Evolutionary conservation across 495 filamentous ascomycete species (phyloP).

Genomic region (Penicillium crystallinum): DNA sequence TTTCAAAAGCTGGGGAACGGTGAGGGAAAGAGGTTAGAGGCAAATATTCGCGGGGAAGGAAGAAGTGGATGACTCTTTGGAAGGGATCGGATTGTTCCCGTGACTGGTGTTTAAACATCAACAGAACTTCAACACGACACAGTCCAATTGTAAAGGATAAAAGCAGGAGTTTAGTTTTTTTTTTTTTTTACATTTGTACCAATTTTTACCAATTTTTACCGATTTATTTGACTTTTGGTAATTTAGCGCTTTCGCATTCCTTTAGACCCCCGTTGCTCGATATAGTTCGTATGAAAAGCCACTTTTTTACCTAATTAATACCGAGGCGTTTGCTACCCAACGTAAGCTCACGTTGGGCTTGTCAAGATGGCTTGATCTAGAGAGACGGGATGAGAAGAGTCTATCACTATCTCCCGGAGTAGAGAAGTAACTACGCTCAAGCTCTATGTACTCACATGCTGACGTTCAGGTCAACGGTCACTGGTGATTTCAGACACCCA

Average conservation of each 20-base stretch:
- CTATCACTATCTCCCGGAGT: too few relatives aligned
- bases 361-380: not conserved
- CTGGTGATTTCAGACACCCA: constrained; percentile 5
- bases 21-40: constrained; percentile 1
- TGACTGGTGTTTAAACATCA: constrained; percentile 22
- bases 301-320: constrained; percentile 17
- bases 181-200: constrained; percentile 1
- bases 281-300: constrained; percentile 13
- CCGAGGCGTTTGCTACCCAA: constrained; percentile 5
- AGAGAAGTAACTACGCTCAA: too few relatives aligned
- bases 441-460: constrained; percentile 22
- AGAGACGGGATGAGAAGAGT: not conserved
- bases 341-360: not conserved
- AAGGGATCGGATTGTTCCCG: constrained; percentile 25
- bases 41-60: constrained; percentile 10
- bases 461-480: constrained; percentile 9
- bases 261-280: not conserved
- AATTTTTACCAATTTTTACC: not conserved
- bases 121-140: constrained; percentile 13
- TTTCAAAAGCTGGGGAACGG: not conserved
- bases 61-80: constrained; percentile 8
- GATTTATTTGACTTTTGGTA: not conserved
- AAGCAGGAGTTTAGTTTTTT: not conserved
- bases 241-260: constrained; percentile 2
- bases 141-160: constrained; percentile 15